These are phyloP conservation scores for Botryotinia convoluta DNA, from an alignment of 2,329 filamentous ascomycete species.

Conservation along the genomic window DNA sequence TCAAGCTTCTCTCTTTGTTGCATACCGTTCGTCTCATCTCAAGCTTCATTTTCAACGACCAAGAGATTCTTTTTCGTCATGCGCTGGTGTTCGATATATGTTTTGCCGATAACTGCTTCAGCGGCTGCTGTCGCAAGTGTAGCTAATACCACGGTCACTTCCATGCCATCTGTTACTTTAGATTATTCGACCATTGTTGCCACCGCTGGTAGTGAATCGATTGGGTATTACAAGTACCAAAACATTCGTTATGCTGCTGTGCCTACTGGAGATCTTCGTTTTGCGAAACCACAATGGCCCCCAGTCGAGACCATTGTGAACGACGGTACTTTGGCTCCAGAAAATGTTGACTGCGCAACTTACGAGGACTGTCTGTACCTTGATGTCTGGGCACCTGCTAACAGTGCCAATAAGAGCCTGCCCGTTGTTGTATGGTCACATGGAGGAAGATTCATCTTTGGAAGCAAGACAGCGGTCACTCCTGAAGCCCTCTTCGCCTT, in stretches of 20 bases:
- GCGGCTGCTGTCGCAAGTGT: background rate
- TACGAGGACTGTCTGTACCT: conserved; percentile 36
- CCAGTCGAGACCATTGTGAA: conserved; percentile 38
- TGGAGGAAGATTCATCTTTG: conserved; percentile 33
- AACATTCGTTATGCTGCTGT: conserved; percentile 41
- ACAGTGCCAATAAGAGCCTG: conserved; percentile 32
- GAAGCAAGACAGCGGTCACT: conserved; percentile 38
- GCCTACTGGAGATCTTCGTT: conserved; percentile 39
- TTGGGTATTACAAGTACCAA: conserved; percentile 31
- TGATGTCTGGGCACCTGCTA: conserved; percentile 34
- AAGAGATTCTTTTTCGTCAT: background rate
- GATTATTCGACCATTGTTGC: conserved; percentile 23
- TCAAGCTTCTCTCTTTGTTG: background rate
- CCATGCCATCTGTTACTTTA: conserved; percentile 21
- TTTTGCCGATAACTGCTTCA: background rate
- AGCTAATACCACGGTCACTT: background rate
- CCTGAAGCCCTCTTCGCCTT: conserved; percentile 39
- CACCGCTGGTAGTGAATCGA: conserved; percentile 20
- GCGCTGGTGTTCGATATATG: background rate
- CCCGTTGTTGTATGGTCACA: conserved; percentile 38
- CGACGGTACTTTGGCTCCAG: conserved; percentile 37
- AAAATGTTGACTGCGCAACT: conserved; percentile 38
- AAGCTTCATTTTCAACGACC: background rate
- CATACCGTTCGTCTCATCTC: background rate
- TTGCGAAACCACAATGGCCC: conserved; percentile 39